Evolutionary conservation across 331 rosid species (phyloP).

Genomic region (Quercus phellos): DNA sequence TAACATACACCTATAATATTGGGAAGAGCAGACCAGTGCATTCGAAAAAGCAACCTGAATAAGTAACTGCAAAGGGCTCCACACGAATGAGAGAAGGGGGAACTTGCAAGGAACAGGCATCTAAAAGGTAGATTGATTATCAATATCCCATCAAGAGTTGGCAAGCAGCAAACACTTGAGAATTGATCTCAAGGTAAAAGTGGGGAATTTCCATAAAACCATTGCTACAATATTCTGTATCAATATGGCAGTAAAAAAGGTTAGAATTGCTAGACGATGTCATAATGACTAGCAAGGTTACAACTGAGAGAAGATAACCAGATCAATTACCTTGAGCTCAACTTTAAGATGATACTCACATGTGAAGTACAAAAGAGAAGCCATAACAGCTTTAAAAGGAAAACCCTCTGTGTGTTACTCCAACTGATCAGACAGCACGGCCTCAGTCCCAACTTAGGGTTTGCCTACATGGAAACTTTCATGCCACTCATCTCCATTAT

Average conservation of each 20-base stretch:
- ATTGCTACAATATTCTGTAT: not conserved
- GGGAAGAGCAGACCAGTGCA: not conserved
- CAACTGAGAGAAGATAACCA: not conserved
- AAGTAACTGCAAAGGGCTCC: not conserved
- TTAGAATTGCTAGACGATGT: not conserved
- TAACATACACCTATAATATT: not conserved
- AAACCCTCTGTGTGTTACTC: not conserved
- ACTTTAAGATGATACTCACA: not conserved
- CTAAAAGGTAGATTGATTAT: not conserved
- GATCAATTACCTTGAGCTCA: not conserved
- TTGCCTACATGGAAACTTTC: not conserved
- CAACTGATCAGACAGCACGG: not conserved
- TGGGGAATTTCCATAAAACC: slow-evolving; percentile 2
- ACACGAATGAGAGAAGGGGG: not conserved
- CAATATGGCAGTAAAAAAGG: not conserved
- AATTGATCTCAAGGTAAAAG: not conserved
- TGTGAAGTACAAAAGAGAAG: not conserved
- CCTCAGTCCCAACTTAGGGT: slow-evolving; percentile 1
- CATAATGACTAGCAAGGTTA: not conserved
- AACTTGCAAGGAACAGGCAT: not conserved
- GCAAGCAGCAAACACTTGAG: not conserved
- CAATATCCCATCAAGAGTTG: not conserved
- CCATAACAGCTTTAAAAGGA: not conserved
- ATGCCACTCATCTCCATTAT: not conserved
- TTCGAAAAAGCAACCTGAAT: not conserved